Evolutionary conservation across 2,329 filamentous ascomycete genomes (phyloP), one percentile per base, ranked within the genome.

Genomic region (Elsinoe batatas): DNA sequence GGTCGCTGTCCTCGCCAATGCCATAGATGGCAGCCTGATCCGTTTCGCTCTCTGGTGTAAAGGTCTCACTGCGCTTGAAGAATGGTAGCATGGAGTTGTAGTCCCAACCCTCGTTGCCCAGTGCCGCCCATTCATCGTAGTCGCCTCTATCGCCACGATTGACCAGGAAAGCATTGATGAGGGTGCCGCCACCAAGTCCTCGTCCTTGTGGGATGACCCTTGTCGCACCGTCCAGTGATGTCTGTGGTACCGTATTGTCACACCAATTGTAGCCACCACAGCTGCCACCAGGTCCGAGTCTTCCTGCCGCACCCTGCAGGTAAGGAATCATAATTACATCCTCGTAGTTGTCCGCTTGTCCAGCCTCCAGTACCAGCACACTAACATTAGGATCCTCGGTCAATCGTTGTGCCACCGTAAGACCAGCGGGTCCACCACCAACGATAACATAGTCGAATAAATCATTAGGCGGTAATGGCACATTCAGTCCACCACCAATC

Each of bases 101-200:
- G 1, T 72, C 71, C 81, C 81, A 84, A 1, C 79, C 81, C 1
- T 60, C 54, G 58, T 83, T 83, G 0, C 80, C 81, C 5, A 84
- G 66, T 30, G 70, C 66, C 43, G 74, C 75, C 81, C 80, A 84
- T 0, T 72, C 73, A 64, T 84, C 76, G 44, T 79, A 77, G 40
- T 81, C 78, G 36, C 70, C 69, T 33, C 62, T 68, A 46, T 69
- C 71, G 5, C 72, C 76, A 22, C 76, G 72, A 54, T 64, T 65
- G 43, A 58, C 60, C 61, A 69, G 13, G 65, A 32, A 61, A n/a
- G 59, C 64, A 54, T 70, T 69, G 49, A 70, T 63, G 5, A 67
- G 60, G 13, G 64, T 68, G 13, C 64, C 62, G n/a, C 68, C 68
- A 12, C 68, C 68, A 1, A 70, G 60, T 7, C 63, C 68, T 10